A percentile compares a stretch with the other conserved stretches of the same genome.
Conservation (phyloP, 1,284 basidiomycete genomes). For the Gomphus sp. region DNA sequence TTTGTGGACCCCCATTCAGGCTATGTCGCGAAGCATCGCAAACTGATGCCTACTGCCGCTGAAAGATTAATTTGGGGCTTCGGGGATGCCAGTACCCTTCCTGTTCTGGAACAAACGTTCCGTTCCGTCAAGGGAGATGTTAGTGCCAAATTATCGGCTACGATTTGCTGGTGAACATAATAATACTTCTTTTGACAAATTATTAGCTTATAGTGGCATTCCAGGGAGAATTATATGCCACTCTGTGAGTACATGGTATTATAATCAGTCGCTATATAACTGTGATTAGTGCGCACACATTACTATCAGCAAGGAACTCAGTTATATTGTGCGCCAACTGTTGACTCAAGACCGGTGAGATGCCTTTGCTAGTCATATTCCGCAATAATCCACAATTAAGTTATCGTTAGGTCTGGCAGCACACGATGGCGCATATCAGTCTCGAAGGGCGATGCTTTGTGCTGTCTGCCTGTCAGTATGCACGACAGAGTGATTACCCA, state of each 20-base stretch:
- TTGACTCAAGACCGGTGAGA: conserved; percentile 47
- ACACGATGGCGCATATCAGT: conserved; percentile 65
- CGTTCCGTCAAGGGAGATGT: conserved; percentile 20
- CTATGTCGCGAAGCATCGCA: conserved; percentile 59
- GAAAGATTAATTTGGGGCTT: conserved; percentile 67
- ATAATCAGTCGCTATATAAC: background rate
- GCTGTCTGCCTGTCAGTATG: conserved; percentile 55
- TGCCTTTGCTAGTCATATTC: background rate
- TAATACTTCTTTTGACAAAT: background rate
- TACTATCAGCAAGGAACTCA: conserved; percentile 57
- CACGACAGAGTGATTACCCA: conserved; percentile 54
- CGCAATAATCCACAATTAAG: background rate
- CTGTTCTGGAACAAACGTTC: conserved; percentile 32
- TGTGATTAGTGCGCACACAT: conserved; percentile 39
- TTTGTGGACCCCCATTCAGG: conserved; percentile 53
- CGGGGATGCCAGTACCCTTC: conserved; percentile 42
- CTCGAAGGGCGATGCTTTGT: conserved; percentile 74
- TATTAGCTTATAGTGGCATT: conserved; percentile 1
- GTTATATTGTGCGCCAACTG: conserved; percentile 63
- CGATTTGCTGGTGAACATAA: conserved; percentile 54
- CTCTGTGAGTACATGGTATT: conserved; percentile 30
- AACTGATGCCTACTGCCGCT: conserved; percentile 60
- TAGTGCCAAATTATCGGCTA: conserved; percentile 46
- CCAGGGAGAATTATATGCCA: conserved; percentile 74
- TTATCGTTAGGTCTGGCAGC: conserved; percentile 34